Evolutionary conservation across 495 filamentous ascomycete genomes (phyloP), one percentile per base, ranked within the genome.

Genomic region (Penicillium paradoxum): DNA sequence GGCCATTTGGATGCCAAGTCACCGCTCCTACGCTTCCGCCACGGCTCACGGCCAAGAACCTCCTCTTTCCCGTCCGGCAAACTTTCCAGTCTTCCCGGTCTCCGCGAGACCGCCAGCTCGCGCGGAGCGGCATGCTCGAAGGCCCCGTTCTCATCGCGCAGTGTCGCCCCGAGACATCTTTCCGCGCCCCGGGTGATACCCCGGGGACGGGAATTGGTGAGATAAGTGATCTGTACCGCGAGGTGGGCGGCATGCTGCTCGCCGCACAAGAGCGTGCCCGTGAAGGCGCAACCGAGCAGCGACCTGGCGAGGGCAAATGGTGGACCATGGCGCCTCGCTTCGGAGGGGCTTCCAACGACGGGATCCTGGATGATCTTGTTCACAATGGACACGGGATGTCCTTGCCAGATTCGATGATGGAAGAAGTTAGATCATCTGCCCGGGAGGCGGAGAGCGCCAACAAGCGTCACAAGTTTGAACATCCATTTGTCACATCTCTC

Each of bases 211-310:
- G 76, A 3, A 76, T 75, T 14, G 72, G 68, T 9, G 80, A 87
- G 19, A 66, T 75, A 7, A 75, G 90, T 25, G 87, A 93, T 62
- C 67, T 90, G 14, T 79, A 85, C 17, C 78, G 86, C 14, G 91
- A 96, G 59, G 69, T 92, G 2, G 79, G 88, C 10, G 82, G 81
- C 10, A 80, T 89, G 57, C 75, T 96, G 7, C 73, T 90, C 33
- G 79, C 89, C 8, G 91, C 89, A 0, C 90, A 96, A 70, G 88
- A 95, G 64, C 82, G 91, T 25, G 81, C 83, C 11, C 79, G 90
- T 27, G 81, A 93, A 64, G 86, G 86, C 6, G 77, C 73, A 44
- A 53, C 59, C 6, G 88, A 95, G 63, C 74, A 79, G 52, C 76
- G 73, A 21, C 79, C 88, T 6, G 89, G 89, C 3, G 83, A 90